These are phyloP conservation scores for Domatiomyces globalis DNA, from an alignment of 2,329 filamentous ascomycete genomes.

Conservation along the genomic window DNA sequence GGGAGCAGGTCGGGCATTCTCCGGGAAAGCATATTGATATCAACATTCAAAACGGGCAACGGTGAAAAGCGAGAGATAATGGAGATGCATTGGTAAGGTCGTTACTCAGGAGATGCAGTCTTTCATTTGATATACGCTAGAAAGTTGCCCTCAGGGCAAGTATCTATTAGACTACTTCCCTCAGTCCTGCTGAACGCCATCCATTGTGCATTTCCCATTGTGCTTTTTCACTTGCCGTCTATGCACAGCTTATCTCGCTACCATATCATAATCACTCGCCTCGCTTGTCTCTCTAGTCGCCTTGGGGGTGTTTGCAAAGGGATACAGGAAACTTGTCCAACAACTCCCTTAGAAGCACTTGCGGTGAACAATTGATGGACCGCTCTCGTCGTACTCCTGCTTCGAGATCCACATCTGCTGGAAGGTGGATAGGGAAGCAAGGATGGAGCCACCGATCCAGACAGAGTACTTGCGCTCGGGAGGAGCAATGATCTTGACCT, in stretches of 20 bases:
- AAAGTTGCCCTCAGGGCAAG: neutral
- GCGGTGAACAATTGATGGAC: constrained; percentile 98
- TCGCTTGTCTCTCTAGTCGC: neutral
- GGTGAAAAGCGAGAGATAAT: neutral
- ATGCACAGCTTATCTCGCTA: neutral
- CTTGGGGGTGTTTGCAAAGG: neutral
- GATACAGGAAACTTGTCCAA: neutral
- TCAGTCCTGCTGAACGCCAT: neutral
- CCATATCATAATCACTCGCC: neutral
- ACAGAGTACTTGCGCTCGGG: constrained; percentile 99
- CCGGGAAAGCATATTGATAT: neutral
- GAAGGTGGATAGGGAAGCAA: constrained; percentile 99
- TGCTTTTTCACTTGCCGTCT: neutral
- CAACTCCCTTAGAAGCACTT: constrained; percentile 84
- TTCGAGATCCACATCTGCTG: constrained; percentile 99
- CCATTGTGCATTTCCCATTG: neutral
- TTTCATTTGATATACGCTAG: neutral
- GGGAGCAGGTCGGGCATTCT: neutral
- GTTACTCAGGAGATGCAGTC: neutral
- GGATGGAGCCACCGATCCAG: constrained; percentile 99
- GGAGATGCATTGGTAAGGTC: neutral
- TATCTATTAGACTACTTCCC: neutral
- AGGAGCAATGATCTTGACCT: constrained; percentile 99
- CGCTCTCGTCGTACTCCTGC: constrained; percentile 99
- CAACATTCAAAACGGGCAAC: neutral